A percentile compares a stretch with the other conserved stretches of the same genome.
Evolutionary conservation across 2,329 filamentous ascomycete genomes (phyloP).

Genomic region (Microdochium nivale): DNA sequence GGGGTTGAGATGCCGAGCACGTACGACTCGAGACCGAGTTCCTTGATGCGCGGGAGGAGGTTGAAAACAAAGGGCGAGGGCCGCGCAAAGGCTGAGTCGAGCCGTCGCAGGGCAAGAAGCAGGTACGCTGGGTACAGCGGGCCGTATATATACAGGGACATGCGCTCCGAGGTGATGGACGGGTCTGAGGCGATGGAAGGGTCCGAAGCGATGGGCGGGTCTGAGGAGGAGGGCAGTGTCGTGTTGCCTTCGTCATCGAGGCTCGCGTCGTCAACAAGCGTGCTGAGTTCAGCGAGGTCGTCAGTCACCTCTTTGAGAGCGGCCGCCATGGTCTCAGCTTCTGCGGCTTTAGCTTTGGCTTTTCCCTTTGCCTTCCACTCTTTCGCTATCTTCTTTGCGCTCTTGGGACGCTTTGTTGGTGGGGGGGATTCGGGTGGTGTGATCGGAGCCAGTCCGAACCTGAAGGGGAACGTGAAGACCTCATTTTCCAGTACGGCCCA

Average conservation of each 20-base stretch:
- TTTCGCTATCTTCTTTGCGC: conserved; percentile 4
- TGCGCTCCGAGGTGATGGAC: conserved; percentile 11
- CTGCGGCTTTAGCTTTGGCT: background rate
- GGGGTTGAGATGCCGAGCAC: conserved; percentile 62
- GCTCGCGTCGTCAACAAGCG: background rate
- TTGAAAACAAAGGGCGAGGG: conserved; percentile 51
- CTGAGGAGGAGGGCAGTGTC: too few species aligned
- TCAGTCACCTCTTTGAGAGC: background rate
- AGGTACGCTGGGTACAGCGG: conserved; percentile 57
- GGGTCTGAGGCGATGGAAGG: background rate
- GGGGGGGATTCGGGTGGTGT: conserved; percentile 6
- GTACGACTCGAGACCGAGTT: conserved; percentile 59
- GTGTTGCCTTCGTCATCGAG: background rate
- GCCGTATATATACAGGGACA: conserved; percentile 48
- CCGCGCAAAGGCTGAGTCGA: conserved; percentile 47
- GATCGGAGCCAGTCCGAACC: conserved; percentile 38
- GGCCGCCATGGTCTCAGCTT: background rate
- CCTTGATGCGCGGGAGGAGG: conserved; percentile 59
- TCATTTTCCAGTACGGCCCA: conserved; percentile 60
- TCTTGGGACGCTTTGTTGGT: background rate
- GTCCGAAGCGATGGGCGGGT: background rate
- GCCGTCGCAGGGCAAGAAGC: conserved; percentile 43
- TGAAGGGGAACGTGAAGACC: conserved; percentile 52
- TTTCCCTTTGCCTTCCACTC: conserved; percentile 6
- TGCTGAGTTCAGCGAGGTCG: background rate